Evolutionary conservation across 352 stramenopile species (phyloP).

Genomic region (Aphanomyces invadans): DNA sequence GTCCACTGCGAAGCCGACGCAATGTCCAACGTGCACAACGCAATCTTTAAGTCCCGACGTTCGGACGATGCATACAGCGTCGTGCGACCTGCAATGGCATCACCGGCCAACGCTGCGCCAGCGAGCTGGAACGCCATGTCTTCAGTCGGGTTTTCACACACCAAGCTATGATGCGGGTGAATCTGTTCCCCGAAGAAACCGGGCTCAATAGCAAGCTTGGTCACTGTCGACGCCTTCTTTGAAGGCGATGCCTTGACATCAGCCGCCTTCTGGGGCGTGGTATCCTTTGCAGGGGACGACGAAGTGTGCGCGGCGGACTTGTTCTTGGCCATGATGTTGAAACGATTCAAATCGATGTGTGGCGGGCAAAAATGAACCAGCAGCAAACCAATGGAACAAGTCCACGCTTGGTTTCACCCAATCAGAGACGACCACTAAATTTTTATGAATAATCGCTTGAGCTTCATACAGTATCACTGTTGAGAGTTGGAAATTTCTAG

Average conservation of each 20-base stretch:
- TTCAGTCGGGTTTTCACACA: constrained; percentile 62
- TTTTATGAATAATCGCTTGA: not conserved
- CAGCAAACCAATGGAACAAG: not conserved
- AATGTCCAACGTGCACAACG: constrained; percentile 60
- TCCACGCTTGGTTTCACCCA: not conserved
- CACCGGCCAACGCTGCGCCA: constrained; percentile 53
- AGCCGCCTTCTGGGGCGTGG: not conserved
- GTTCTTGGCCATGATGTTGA: not conserved
- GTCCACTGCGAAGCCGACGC: constrained; percentile 64
- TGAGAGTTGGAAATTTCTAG: not conserved
- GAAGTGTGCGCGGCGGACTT: not conserved
- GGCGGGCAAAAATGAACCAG: not conserved
- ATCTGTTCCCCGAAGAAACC: constrained; percentile 76
- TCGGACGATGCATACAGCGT: constrained; percentile 69
- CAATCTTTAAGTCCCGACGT: constrained; percentile 46
- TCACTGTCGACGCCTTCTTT: not conserved
- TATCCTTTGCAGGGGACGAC: not conserved
- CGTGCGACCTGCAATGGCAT: constrained; percentile 47
- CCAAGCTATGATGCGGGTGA: constrained; percentile 52
- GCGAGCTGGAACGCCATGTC: constrained; percentile 74
- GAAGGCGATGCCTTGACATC: not conserved
- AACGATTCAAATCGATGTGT: not conserved
- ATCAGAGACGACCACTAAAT: not conserved
- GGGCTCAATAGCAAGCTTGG: constrained; percentile 26
- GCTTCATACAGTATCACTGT: not conserved